These are phyloP conservation scores for Hibiscus syriacus DNA, from an alignment of 345 rosid genomes.

Conservation along the genomic window DNA sequence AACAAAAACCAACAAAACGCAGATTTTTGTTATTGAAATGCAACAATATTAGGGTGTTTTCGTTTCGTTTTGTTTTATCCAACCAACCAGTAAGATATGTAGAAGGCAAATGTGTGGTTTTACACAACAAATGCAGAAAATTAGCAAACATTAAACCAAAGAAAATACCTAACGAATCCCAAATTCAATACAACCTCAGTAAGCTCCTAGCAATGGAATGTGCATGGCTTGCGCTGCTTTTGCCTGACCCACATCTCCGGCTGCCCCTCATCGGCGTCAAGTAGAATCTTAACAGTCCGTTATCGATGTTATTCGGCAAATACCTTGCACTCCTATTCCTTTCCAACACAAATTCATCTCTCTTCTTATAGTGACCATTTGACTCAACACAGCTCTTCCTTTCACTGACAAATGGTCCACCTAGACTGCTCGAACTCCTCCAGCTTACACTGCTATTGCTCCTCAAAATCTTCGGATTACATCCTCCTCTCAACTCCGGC, in stretches of 20 bases:
- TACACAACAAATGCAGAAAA: conserved; percentile 46
- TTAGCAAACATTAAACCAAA: not conserved
- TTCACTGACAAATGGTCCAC: conserved; percentile 38
- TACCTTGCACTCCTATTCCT: conserved; percentile 74
- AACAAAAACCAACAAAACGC: conserved; percentile 7
- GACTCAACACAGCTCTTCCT: conserved; percentile 56
- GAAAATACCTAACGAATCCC: conserved; percentile 8
- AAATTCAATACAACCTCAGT: conserved; percentile 60
- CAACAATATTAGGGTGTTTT: conserved; percentile 33
- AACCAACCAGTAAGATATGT: conserved; percentile 47
- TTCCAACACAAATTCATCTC: conserved; percentile 54
- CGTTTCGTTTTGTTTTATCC: conserved; percentile 18
- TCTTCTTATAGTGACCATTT: conserved; percentile 45
- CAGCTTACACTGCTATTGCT: conserved; percentile 96
- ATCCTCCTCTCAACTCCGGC: conserved; percentile 68
- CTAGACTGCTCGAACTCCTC: conserved; percentile 57
- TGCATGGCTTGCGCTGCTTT: conserved; percentile 48
- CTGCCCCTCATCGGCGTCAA: conserved; percentile 63
- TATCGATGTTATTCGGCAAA: conserved; percentile 59
- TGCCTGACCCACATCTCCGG: conserved; percentile 51
- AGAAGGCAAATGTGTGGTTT: conserved; percentile 27
- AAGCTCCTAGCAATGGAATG: conserved; percentile 70
- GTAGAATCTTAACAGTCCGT: conserved; percentile 75
- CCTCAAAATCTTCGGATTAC: conserved; percentile 65
- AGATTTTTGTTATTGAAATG: conserved; percentile 40